Percentiles rank a stretch among this genome's conserved stretches.
Evolutionary conservation across 1,139 yeast genomes (phyloP).

Genomic region (Kazachstania sp.): DNA sequence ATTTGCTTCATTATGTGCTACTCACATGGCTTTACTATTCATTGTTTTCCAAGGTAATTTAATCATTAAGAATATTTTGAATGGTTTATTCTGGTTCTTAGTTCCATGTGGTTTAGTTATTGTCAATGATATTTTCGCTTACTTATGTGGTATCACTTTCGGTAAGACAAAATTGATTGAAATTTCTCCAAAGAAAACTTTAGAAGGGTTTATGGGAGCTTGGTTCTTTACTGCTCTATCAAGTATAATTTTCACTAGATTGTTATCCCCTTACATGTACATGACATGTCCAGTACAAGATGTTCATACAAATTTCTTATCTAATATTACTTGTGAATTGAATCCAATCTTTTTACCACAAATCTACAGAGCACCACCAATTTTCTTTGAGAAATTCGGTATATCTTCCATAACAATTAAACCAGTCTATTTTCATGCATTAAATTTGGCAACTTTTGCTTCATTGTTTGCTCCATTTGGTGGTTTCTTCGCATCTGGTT

Average conservation of each 20-base stretch:
- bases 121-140: constrained; percentile 92
- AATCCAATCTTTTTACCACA: constrained; percentile 84
- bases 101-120: constrained; percentile 88
- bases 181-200: constrained; percentile 93
- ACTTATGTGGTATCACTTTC: constrained; percentile 92
- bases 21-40: constrained; percentile 85
- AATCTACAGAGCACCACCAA: constrained; percentile 64
- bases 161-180: constrained; percentile 89
- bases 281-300: constrained; percentile 82
- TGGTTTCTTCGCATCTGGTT: constrained; percentile 94
- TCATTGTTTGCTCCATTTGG: constrained; percentile 98
- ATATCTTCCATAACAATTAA: constrained; percentile 53
- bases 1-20: constrained; percentile 85
- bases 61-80: constrained; percentile 79
- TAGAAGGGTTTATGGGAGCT: constrained; percentile 96
- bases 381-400: constrained; percentile 43
- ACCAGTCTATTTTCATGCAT: constrained; percentile 85
- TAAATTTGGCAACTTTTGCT: constrained; percentile 85
- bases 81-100: constrained; percentile 90
- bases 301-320: constrained; percentile 48
- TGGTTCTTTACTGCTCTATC: constrained; percentile 87
- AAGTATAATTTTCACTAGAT: constrained; percentile 56
- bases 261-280: constrained; percentile 59
- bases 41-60: constrained; percentile 94
- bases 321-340: constrained; percentile 65